phyloP scores from a whole-genome alignment of 139 green algal genomes.

The Mesotaenium endlicherianum region DNA sequence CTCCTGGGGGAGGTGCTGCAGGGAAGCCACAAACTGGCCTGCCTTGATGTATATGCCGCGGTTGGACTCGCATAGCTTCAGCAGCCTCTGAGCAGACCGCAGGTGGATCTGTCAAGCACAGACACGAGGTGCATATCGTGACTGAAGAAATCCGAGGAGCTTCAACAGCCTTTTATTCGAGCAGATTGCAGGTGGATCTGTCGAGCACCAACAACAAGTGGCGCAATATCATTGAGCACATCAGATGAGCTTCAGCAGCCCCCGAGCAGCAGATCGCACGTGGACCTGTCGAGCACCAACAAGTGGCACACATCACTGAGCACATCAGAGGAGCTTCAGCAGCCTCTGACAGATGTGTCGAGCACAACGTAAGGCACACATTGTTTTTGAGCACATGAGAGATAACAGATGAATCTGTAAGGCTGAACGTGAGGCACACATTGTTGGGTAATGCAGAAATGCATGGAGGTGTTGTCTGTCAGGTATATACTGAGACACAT shows the following conservation, averaged over 20 bases:
- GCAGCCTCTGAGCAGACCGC: conserved; percentile 24
- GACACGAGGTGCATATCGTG: not conserved
- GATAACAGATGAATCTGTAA: too few relatives aligned
- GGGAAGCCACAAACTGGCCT: conserved; percentile 55
- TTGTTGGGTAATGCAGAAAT: too few relatives aligned
- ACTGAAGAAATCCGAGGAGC: not conserved
- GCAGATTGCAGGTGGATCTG: not conserved
- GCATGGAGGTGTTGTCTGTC: too few relatives aligned
- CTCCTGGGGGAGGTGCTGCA: conserved; percentile 50
- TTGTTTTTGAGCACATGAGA: not conserved
- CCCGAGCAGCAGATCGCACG: too few relatives aligned
- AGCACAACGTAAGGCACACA: too few relatives aligned
- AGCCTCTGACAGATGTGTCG: too few relatives aligned
- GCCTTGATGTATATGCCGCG: conserved; percentile 56
- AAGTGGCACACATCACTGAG: too few relatives aligned
- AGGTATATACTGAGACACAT: too few relatives aligned
- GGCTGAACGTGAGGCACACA: too few relatives aligned
- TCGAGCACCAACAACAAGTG: not conserved
- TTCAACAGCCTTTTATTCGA: not conserved
- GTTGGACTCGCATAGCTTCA: conserved; percentile 51
- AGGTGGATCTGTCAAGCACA: conserved; percentile 38
- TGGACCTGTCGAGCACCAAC: too few relatives aligned
- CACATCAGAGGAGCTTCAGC: too few relatives aligned
- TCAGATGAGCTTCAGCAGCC: not conserved
- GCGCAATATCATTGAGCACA: not conserved